These are phyloP conservation scores for Ulota crispa DNA, from an alignment of 225 moss, liverwort and hornwort species.

Conservation along the genomic window DNA sequence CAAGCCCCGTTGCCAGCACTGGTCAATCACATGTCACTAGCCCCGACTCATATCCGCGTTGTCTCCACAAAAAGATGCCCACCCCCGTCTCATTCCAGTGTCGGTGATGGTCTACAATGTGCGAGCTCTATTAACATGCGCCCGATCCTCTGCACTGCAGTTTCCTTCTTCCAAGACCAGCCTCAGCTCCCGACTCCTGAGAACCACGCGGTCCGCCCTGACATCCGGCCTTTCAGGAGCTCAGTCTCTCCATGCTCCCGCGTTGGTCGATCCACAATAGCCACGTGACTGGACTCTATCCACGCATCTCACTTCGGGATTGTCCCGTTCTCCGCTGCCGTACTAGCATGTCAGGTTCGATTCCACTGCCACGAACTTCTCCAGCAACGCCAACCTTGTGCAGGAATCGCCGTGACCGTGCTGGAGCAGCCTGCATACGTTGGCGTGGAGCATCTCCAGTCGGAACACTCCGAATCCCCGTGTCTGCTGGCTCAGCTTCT, in stretches of 20 bases:
- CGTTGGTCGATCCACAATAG: too few species aligned
- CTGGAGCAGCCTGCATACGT: conserved; percentile 57
- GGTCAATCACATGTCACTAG: background rate
- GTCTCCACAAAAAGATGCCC: conserved; percentile 1
- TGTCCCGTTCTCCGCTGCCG: background rate
- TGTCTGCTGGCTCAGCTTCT: conserved; percentile 50
- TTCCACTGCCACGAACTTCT: conserved; percentile 43
- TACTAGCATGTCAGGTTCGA: conserved; percentile 33
- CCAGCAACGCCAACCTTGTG: conserved; percentile 46
- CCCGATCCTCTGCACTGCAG: background rate
- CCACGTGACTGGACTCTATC: background rate
- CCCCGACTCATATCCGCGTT: background rate
- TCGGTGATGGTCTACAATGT: background rate
- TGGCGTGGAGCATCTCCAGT: conserved; percentile 78
- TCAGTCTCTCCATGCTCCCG: background rate
- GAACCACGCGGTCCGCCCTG: background rate
- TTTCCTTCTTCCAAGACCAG: background rate
- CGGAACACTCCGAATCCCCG: conserved; percentile 67
- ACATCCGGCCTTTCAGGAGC: background rate
- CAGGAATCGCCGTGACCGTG: conserved; percentile 44
- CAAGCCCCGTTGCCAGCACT: background rate
- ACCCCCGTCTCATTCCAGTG: conserved; percentile 16
- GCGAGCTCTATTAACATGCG: background rate
- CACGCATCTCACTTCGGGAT: background rate
- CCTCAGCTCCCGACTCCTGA: background rate